These are phyloP conservation scores for Epichloe festucae DNA, from an alignment of 2,329 filamentous ascomycete species.

Conservation along the genomic window DNA sequence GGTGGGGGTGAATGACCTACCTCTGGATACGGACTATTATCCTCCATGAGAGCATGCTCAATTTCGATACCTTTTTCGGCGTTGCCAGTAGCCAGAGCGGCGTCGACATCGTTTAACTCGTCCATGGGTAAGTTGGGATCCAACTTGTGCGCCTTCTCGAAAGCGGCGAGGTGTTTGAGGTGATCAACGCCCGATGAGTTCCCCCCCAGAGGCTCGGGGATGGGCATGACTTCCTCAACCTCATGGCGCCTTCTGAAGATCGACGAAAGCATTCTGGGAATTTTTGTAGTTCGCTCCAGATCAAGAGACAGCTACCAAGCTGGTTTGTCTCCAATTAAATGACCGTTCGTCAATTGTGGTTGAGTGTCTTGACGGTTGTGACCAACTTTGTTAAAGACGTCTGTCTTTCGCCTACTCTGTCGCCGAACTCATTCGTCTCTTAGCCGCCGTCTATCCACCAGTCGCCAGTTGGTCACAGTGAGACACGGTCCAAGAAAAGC, in stretches of 20 bases:
- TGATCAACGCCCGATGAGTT: constrained; percentile 28
- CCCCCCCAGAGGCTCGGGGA: constrained; percentile 24
- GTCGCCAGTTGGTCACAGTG: not conserved
- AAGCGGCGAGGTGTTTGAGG: constrained; percentile 36
- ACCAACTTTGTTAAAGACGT: not conserved
- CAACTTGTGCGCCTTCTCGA: constrained; percentile 48
- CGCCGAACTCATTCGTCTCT: not conserved
- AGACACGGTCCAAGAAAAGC: not conserved
- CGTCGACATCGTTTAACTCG: constrained; percentile 46
- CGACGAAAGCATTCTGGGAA: constrained; percentile 18
- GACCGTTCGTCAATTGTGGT: not conserved
- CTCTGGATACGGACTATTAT: constrained; percentile 56
- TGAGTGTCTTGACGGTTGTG: not conserved
- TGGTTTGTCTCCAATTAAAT: not conserved
- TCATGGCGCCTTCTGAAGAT: constrained; percentile 34
- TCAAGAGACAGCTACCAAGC: not conserved
- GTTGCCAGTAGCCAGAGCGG: constrained; percentile 40
- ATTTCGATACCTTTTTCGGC: constrained; percentile 43
- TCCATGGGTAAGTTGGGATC: constrained; percentile 54
- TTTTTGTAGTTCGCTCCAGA: not conserved
- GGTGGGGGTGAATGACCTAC: constrained; percentile 21
- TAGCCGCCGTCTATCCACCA: not conserved
- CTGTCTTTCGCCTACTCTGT: not conserved
- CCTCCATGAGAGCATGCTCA: constrained; percentile 45
- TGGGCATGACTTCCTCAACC: constrained; percentile 31